Evolutionary conservation across 768 basidiomycete species (phyloP), one percentile per base, ranked within the genome.

Genomic region (Boletus rufocinnamomeus): DNA sequence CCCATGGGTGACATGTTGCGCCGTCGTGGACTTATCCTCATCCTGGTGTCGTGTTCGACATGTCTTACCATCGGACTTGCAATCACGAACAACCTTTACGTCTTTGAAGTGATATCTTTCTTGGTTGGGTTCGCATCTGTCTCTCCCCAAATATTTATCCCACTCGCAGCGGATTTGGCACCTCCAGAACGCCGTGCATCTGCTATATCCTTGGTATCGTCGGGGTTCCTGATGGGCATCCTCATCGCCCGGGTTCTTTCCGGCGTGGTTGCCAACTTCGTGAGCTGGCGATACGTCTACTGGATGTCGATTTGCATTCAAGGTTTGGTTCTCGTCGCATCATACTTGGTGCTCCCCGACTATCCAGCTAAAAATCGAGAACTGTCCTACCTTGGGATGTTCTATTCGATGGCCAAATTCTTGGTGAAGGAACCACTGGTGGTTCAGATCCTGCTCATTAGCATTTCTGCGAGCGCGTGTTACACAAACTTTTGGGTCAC

Each of bases 1-100:
- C 92, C 93, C 1, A 76, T 92, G 2, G 93, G 93, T 4, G 93
- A 95, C 68, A 81, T 94, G 37, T 78, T 93, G 27, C 86, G 87
- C 21, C 77, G 91, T 30, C 78, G 93, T 9, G 85, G 83, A 50
- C 79, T 95, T 0, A 79, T 92, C 35, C 78, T 95, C 14, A 52
- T 79, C 13, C 74, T 91, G n/a, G 76, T 87, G 37, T 61, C 79
- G 4, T 57, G 82, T 27, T 83, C 85, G 0, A 79, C 81, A 0
- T 69, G 78, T 11, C 74, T 95, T 9, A 84, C 88, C 0, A 84
- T 94, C 50, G 90, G 87, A 0, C 79, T 93, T 4, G 84, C 89
- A 0, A 60, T 88, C 17, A 88, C 89, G 4, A 75, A 69, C 5
- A 80, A 70, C 41, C 75, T 91, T 2, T 69, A 73, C 17, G 83